Conservation (phyloP, 192 early-diverging fungal species). For the Martensiomyces pterosporus region DNA sequence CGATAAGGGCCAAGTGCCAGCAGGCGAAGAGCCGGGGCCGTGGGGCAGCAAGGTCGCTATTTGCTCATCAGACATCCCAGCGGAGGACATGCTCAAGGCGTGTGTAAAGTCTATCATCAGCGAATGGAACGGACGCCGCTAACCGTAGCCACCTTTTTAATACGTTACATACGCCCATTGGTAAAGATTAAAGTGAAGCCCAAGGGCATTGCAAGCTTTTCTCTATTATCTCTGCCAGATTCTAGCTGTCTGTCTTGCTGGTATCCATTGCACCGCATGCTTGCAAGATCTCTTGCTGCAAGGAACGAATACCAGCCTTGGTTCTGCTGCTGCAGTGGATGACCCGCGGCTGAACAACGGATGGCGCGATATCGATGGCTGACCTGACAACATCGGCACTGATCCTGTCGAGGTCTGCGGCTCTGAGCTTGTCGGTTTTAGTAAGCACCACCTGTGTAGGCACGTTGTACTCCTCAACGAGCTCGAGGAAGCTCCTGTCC, state of each 20-base stretch:
- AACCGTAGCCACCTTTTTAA: no score
- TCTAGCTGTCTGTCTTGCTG: no score
- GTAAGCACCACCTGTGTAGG: constrained; percentile 40
- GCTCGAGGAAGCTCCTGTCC: constrained; percentile 37
- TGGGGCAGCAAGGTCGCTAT: constrained; percentile 7
- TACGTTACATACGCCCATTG: neutral
- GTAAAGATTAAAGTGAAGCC: no score
- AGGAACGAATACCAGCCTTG: constrained; percentile 16
- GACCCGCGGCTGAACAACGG: constrained; percentile 15
- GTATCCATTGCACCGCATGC: neutral
- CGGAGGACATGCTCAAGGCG: constrained; percentile 5
- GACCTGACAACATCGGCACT: constrained; percentile 1
- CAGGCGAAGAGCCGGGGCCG: no score
- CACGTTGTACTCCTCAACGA: constrained; percentile 23
- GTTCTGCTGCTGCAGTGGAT: constrained; percentile 31
- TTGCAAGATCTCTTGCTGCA: constrained; percentile 37
- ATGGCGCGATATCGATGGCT: constrained; percentile 21
- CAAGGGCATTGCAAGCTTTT: no score
- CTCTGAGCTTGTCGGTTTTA: constrained; percentile 48
- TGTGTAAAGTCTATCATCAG: constrained; percentile 16
- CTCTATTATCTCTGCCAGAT: no score
- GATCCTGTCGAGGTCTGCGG: constrained; percentile 13
- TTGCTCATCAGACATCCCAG: constrained; percentile 37
- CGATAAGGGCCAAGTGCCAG: no score
- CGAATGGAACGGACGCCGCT: constrained; percentile 1